These are phyloP conservation scores for Aciculosporium take DNA, from an alignment of 2,329 filamentous ascomycete species.

Conservation along the genomic window DNA sequence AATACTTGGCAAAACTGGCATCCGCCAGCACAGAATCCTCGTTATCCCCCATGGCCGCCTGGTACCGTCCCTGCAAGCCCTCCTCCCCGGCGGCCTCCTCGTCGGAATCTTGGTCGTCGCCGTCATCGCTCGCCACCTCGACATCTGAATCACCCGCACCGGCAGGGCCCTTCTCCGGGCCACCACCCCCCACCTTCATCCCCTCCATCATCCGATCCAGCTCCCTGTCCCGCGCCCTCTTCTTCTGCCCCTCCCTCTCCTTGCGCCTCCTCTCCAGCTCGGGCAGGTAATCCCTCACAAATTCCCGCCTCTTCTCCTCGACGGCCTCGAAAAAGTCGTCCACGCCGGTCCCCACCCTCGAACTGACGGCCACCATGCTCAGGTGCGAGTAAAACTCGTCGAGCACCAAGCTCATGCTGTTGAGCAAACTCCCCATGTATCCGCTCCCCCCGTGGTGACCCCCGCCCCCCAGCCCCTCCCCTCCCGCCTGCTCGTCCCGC, in stretches of 20 bases:
- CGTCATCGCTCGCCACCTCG: constrained; percentile 43
- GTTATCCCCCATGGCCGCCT: constrained; percentile 54
- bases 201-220: constrained; percentile 89
- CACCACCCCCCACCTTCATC: constrained; percentile 42
- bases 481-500: constrained; percentile 65
- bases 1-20: constrained; percentile 48
- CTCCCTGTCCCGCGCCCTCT: constrained; percentile 60
- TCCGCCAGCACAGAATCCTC: constrained; percentile 36
- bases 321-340: constrained; percentile 91
- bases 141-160: constrained; percentile 32
- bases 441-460: constrained; percentile 62
- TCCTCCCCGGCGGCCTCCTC: constrained; percentile 47
- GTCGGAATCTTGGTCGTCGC: constrained; percentile 39
- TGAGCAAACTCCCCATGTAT: constrained; percentile 90
- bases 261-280: constrained; percentile 69
- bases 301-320: constrained; percentile 73
- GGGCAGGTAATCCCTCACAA: constrained; percentile 78
- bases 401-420: constrained; percentile 94
- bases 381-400: constrained; percentile 96
- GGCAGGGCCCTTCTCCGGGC: constrained; percentile 16
- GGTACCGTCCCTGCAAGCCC: constrained; percentile 61
- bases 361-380: constrained; percentile 82
- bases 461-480: constrained; percentile 55
- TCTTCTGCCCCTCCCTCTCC: constrained; percentile 64
- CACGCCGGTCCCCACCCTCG: constrained; percentile 81